Conservation (phyloP, 768 basidiomycete genomes). For the Lentinula detonsa region DNA sequence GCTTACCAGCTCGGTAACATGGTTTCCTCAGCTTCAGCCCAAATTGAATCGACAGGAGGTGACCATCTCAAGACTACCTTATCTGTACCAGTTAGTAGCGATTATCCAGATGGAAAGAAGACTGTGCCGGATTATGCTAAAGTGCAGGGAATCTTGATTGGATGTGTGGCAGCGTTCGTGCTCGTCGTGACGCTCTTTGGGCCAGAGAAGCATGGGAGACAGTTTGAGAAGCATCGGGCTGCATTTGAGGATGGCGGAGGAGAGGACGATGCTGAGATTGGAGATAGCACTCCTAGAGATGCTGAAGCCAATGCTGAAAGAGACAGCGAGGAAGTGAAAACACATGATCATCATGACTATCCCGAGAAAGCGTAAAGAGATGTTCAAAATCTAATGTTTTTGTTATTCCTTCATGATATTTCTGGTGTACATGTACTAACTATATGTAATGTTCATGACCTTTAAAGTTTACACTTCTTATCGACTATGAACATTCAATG, state of each 20-base stretch:
- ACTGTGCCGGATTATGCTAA: conserved; percentile 63
- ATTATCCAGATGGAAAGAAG: conserved; percentile 30
- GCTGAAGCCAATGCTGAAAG: neutral
- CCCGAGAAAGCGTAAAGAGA: neutral
- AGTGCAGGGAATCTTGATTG: conserved; percentile 87
- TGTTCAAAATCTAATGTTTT: neutral
- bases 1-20: conserved; percentile 82
- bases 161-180: conserved; percentile 72
- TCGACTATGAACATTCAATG: neutral
- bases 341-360: neutral
- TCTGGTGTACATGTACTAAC: neutral
- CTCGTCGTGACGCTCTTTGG: conserved; percentile 74
- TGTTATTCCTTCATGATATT: neutral
- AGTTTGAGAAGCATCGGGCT: conserved; percentile 78
- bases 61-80: conserved; percentile 48
- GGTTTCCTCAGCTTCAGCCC: conserved; percentile 68
- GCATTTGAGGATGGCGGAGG: conserved; percentile 76
- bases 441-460: neutral
- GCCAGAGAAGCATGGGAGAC: conserved; percentile 66
- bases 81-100: conserved; percentile 9
- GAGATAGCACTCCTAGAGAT: neutral
- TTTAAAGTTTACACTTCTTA: neutral
- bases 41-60: conserved; percentile 76
- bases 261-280: conserved; percentile 29
- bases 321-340: neutral